Conservation (phyloP, 176 grass and related monocot genomes). For the Luzula sylvatica region DNA sequence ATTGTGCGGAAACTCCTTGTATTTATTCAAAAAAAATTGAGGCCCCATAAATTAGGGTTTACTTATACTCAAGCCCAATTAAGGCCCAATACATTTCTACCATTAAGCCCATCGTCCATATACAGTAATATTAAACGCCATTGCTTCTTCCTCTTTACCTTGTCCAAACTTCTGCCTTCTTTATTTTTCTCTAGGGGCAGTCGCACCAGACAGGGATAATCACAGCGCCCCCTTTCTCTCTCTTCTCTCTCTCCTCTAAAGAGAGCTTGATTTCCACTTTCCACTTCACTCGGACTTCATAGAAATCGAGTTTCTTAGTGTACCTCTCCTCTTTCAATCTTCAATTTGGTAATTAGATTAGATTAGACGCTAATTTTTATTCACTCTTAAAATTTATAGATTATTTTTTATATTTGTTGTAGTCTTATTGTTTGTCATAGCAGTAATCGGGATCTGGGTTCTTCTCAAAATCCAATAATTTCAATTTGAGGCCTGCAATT, state of each 20-base stretch:
- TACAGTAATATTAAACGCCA: background rate
- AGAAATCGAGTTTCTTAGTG: background rate
- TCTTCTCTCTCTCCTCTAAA: background rate
- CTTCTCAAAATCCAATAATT: background rate
- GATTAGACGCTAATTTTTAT: background rate
- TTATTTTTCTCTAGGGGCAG: background rate
- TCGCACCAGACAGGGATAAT: background rate
- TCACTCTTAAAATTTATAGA: background rate
- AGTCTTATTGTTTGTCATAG: background rate
- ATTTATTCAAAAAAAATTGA: background rate
- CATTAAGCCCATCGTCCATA: too few species aligned
- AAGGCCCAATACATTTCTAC: background rate
- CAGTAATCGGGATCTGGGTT: slow-evolving; percentile 2
- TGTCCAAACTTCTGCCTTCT: background rate
- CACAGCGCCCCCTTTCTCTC: background rate
- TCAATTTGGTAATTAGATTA: slow-evolving; percentile 4
- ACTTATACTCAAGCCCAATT: background rate
- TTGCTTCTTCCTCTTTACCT: slow-evolving; percentile 4
- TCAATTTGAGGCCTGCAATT: background rate
- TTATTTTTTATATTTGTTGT: too few species aligned
- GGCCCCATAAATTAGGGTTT: background rate
- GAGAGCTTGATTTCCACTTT: too few species aligned
- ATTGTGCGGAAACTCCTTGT: too few species aligned
- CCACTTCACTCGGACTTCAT: background rate
- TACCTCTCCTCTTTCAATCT: slow-evolving; percentile 1